Conservation (phyloP, 192 early-diverging fungal genomes). For the Backusella psychrophila region DNA sequence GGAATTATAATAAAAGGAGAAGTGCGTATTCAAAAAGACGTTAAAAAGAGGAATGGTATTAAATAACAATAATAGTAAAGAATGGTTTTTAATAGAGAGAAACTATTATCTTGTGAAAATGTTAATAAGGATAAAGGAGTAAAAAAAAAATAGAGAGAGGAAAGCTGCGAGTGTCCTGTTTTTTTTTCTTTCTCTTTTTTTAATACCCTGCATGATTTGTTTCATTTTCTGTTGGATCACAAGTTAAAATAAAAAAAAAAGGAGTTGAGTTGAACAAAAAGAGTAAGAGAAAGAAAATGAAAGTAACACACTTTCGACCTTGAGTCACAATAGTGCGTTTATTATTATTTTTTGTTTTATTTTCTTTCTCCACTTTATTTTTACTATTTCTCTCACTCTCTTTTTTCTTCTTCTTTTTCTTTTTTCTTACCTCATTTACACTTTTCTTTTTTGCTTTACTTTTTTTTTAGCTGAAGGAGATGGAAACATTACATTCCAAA, state of each 20-base stretch:
- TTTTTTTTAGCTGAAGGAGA: neutral
- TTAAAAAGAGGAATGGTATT: neutral
- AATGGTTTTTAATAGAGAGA: neutral
- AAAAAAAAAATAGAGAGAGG: neutral
- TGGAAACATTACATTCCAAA: slow-evolving; percentile 10
- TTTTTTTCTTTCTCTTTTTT: neutral
- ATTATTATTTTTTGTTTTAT: neutral
- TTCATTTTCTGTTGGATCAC: slow-evolving; percentile 8
- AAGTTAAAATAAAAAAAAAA: neutral
- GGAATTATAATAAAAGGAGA: neutral
- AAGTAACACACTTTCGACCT: slow-evolving; percentile 5
- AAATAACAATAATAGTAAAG: neutral
- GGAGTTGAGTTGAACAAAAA: neutral
- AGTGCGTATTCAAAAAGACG: neutral
- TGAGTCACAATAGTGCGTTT: slow-evolving; percentile 5
- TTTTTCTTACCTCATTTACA: neutral
- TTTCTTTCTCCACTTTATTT: neutral
- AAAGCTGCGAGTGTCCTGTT: neutral
- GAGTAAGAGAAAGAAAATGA: slow-evolving; percentile 3
- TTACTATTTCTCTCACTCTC: neutral
- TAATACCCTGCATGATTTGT: neutral
- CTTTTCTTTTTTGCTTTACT: neutral
- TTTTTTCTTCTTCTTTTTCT: slow-evolving; percentile 36
- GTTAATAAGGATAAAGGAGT: neutral
- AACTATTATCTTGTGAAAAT: neutral